A percentile compares a stretch with the other conserved stretches of the same genome.
These are phyloP conservation scores for Crotalaria pallida DNA, from an alignment of 306 rosid genomes.

Conservation along the genomic window DNA sequence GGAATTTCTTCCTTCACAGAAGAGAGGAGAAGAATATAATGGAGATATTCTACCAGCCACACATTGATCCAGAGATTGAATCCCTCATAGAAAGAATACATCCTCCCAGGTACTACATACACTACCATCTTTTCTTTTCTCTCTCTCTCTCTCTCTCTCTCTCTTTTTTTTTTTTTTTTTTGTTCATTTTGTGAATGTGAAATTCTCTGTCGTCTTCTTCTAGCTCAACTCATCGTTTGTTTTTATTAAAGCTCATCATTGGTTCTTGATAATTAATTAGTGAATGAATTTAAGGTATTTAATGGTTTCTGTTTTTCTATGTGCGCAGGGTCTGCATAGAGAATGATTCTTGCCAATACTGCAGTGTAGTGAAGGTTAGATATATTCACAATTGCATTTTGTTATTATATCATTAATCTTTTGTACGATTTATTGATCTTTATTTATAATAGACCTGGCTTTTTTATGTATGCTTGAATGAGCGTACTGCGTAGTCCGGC, in stretches of 20 bases:
- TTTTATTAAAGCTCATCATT: neutral
- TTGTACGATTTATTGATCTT: neutral
- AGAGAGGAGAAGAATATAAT: slow-evolving; percentile 32
- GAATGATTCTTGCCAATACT: slow-evolving; percentile 62
- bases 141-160: too few species aligned
- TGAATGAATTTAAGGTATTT: neutral
- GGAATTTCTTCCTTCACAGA: neutral
- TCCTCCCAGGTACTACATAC: slow-evolving; percentile 73
- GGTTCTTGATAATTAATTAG: too few species aligned
- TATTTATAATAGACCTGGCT: neutral
- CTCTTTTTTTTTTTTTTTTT: neutral
- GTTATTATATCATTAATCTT: neutral
- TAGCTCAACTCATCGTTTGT: neutral
- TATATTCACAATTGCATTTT: neutral
- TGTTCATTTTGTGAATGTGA: too few species aligned
- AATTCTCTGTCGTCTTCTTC: neutral
- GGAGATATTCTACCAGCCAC: slow-evolving; percentile 55
- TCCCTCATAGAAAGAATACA: slow-evolving; percentile 74
- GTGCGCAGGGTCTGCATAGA: slow-evolving; percentile 75
- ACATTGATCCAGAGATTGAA: slow-evolving; percentile 60
- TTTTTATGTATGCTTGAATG: neutral
- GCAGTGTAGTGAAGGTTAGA: slow-evolving; percentile 80
- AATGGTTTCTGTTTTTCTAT: neutral
- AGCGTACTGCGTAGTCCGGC: too few species aligned
- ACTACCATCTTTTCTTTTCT: too few species aligned